Evolutionary conservation across 2,329 filamentous ascomycete species (phyloP).

Genomic region (Neobulgaria alba): DNA sequence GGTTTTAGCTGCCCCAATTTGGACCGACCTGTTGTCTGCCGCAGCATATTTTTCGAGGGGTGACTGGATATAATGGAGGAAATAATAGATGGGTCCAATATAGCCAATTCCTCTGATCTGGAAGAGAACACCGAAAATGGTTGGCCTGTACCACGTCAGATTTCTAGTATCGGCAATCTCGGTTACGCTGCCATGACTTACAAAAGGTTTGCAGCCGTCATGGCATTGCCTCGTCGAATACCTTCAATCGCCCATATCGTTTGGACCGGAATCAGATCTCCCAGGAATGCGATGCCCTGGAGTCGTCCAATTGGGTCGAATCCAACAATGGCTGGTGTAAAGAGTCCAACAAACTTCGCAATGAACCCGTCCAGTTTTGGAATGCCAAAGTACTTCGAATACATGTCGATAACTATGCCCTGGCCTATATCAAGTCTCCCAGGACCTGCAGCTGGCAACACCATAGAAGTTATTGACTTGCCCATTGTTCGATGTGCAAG

Average conservation of each 20-base stretch:
- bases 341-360: constrained; percentile 15
- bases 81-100: constrained; percentile 31
- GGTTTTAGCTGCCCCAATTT: constrained; percentile 22
- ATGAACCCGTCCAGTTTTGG: constrained; percentile 15
- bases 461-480: constrained; percentile 2
- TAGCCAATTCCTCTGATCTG: constrained; percentile 28
- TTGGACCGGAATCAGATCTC: constrained; percentile 23
- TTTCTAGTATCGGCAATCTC: no score
- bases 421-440: neutral
- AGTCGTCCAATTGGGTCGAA: constrained; percentile 12
- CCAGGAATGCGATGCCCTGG: constrained; percentile 22
- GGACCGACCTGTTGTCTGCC: constrained; percentile 28
- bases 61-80: constrained; percentile 30
- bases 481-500: constrained; percentile 13
- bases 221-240: constrained; percentile 22
- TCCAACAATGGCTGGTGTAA: constrained; percentile 15
- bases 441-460: neutral
- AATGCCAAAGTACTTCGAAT: constrained; percentile 13
- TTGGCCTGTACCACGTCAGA: constrained; percentile 14
- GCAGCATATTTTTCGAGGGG: constrained; percentile 29
- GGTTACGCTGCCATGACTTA: no score
- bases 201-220: constrained; percentile 20
- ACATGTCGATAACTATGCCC: neutral
- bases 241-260: constrained; percentile 27
- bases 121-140: constrained; percentile 22